phyloP scores from a whole-genome alignment of 805 yeast species.

The Kazachstania africana region DNA sequence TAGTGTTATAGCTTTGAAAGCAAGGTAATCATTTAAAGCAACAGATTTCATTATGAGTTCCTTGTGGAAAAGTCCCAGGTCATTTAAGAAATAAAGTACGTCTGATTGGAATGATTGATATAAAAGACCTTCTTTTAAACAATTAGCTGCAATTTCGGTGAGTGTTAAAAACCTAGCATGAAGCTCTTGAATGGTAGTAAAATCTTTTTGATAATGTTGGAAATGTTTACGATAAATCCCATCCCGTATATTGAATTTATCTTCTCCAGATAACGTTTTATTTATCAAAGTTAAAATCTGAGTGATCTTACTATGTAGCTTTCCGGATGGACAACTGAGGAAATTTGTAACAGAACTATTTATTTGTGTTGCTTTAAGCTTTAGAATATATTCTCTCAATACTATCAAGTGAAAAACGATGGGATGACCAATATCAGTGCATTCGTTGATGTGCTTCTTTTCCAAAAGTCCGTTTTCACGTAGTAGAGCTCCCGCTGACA shows the following conservation, averaged over 20 bases:
- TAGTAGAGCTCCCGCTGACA: conserved; percentile 4
- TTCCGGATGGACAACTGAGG: conserved; percentile 1
- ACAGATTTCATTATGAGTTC: neutral
- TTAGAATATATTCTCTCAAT: conserved; percentile 7
- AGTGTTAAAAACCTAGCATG: neutral
- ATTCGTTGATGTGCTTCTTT: neutral
- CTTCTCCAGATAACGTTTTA: neutral
- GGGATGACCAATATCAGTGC: conserved; percentile 15
- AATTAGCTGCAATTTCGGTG: neutral
- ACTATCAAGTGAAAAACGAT: conserved; percentile 15
- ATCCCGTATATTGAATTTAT: neutral
- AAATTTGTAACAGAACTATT: neutral
- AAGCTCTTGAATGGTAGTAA: too few species aligned
- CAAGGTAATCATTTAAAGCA: neutral
- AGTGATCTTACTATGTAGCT: neutral
- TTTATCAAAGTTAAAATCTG: neutral
- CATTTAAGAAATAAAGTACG: neutral
- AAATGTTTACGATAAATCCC: too few species aligned
- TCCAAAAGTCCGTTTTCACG: neutral
- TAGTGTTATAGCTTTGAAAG: neutral
- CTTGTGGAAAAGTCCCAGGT: neutral
- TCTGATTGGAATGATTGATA: neutral
- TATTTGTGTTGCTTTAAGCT: neutral
- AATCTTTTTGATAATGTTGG: neutral
- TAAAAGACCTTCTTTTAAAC: neutral